These are phyloP conservation scores for Pichia eremophila DNA, from an alignment of 805 yeast genomes.

Conservation along the genomic window DNA sequence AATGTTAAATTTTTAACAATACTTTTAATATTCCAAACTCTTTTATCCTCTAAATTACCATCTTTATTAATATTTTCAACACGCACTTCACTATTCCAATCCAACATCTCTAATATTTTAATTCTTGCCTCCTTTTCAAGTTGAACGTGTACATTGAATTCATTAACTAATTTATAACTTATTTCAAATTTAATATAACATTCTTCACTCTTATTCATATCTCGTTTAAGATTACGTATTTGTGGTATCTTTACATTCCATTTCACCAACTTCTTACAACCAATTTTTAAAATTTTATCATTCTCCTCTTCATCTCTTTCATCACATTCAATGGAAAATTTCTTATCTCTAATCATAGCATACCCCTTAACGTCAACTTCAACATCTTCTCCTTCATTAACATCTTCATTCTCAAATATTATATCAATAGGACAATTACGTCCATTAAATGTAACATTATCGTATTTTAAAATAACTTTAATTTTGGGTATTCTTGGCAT, in stretches of 20 bases:
- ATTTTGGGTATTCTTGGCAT: slow-evolving; percentile 33
- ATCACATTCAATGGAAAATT: slow-evolving; percentile 15
- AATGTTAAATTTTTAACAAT: too few relatives aligned
- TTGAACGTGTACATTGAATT: background rate
- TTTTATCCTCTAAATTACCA: background rate
- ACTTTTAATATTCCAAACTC: too few relatives aligned
- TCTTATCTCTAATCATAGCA: background rate
- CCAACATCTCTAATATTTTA: slow-evolving; percentile 7
- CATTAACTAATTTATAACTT: slow-evolving; percentile 3
- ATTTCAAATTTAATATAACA: slow-evolving; percentile 15
- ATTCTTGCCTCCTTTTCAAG: slow-evolving; percentile 1
- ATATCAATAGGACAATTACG: slow-evolving; percentile 22
- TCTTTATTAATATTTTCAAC: background rate
- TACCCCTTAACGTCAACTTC: background rate
- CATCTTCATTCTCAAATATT: slow-evolving; percentile 20
- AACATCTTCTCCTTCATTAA: slow-evolving; percentile 14
- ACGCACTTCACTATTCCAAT: slow-evolving; percentile 1
- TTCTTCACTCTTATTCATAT: background rate
- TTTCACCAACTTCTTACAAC: background rate
- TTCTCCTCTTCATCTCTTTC: slow-evolving; percentile 5
- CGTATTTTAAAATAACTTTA: slow-evolving; percentile 16
- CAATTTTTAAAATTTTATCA: slow-evolving; percentile 3
- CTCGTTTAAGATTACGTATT: background rate
- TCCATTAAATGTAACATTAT: slow-evolving; percentile 24
- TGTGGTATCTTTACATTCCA: slow-evolving; percentile 16